Evolutionary conservation across 2,329 filamentous ascomycete species (phyloP), one percentile per base, ranked within the genome.

Genomic region (Venturia effusa): DNA sequence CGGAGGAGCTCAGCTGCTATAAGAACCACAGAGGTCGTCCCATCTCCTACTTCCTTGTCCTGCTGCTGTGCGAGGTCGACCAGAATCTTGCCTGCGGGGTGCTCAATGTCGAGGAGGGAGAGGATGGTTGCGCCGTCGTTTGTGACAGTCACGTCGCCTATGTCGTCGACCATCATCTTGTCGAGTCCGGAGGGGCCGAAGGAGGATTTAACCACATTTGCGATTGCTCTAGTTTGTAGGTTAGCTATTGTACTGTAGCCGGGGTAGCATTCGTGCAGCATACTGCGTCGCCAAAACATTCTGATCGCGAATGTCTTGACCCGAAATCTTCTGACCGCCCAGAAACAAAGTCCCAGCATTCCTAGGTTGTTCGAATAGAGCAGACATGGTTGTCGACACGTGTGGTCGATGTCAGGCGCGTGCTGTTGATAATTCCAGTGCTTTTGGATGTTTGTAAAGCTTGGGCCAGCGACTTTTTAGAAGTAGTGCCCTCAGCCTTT

Each of bases 81-180:
- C 68, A 99, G 83, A 69, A 99, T 99, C 85, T 97, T 97, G 74
- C 94, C 94, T 64, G 94, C 94, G 63, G 94, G 94, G 78, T 99
- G 92, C 77, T 99, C 93, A 73, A 99, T 92, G 74, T 97, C 94
- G 74, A 99, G 85, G 73, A 99, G 83, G 76, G 86, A 91, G 69
- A 99, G 85, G 72, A 99, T 99, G 40, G 94, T 99, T 64, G 94
- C 94, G 74, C 94, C 94, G 77, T 99, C 94, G 78, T 99, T 99
- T 69, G 94, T 99, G 65, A 99, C 94, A 66, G 94, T 99, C 66
- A 99, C 94, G 80, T 99, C 94, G 74, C 94, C 94, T 76, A 99
- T 97, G 75, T 99, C 94, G 79, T 99, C 94, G 71, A 99, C 94
- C 94, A 99, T 97, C 94, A 99, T 99, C 85, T 99, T 99, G 77